phyloP scores from a whole-genome alignment of 1,284 basidiomycete genomes.

The Trichosporon sp. region DNA sequence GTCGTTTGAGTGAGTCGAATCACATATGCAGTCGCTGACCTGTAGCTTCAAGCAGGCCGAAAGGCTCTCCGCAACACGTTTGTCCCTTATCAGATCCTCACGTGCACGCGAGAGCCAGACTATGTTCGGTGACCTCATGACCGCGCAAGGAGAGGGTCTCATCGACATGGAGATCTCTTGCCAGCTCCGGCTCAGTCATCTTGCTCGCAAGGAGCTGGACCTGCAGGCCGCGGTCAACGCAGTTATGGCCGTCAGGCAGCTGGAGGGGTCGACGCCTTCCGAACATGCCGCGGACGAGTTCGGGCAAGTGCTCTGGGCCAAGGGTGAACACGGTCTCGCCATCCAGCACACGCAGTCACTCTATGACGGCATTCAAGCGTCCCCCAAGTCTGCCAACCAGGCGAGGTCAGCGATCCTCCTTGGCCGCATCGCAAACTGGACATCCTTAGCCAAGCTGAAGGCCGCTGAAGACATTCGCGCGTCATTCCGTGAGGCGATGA shows the following conservation, averaged over 20 bases:
- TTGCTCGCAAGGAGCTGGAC: constrained; percentile 71
- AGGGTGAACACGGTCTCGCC: constrained; percentile 80
- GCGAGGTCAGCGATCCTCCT: constrained; percentile 23
- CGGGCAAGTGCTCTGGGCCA: constrained; percentile 84
- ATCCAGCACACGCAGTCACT: constrained; percentile 66
- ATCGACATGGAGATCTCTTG: constrained; percentile 69
- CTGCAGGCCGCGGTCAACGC: constrained; percentile 85
- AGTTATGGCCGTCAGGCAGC: constrained; percentile 70
- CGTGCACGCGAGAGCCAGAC: constrained; percentile 62
- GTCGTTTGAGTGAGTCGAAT: constrained; percentile 66
- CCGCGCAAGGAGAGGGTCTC: constrained; percentile 63
- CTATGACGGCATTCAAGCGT: neutral
- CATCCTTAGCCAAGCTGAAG: constrained; percentile 78
- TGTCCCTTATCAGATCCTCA: constrained; percentile 76
- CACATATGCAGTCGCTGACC: neutral
- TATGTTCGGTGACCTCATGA: constrained; percentile 67
- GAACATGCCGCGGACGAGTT: constrained; percentile 66
- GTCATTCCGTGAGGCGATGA: constrained; percentile 63
- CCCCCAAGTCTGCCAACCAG: constrained; percentile 6
- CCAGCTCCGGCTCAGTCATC: constrained; percentile 71
- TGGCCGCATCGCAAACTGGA: constrained; percentile 76
- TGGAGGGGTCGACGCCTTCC: constrained; percentile 61
- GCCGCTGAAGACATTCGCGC: constrained; percentile 74
- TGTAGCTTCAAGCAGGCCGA: constrained; percentile 75
- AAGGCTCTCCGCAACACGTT: constrained; percentile 75